Base-by-base conservation (phyloP, 2,329 filamentous ascomycete genomes). In the Diaporthe eres region DNA sequence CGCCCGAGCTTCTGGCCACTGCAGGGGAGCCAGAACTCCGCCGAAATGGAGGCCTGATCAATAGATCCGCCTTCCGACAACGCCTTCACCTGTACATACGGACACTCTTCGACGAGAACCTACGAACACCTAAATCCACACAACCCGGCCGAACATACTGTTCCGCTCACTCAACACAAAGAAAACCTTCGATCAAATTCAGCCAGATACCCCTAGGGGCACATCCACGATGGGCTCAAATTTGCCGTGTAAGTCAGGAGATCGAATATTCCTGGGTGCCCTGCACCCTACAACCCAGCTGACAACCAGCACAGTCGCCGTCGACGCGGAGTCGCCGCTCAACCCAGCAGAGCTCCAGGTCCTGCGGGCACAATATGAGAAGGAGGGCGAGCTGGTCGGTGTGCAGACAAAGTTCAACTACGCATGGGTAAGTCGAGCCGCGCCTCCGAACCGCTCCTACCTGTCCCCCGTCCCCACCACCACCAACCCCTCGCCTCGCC, bases 361-460 rank as follows among this genome's bases (percentile, higher is more conserved):
- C 78, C 90, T 99, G 72, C 94, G 96, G 79, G 90, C 94, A 77
- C 97, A 99, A 85, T 99, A 97, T 84, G 96, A 98, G 84, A 98
- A 98, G 84, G 97, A 99, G 87, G 97, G 96, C 80, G 95, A 98
- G 81, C 97, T 98, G 88, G 96, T 98, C 77, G 96, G 96, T 76
- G 91, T 99, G 55, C 97, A 99, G 86, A 99, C 97, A 77, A 98
- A 98, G 84, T 99, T 99, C 91, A 99, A 99, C 92, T 98, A 96
- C 85, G 96, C 97, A 83, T 99, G 97, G 97, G 95, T 98, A 91
- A 75, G 88, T 80, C 49, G 49, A 10, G 22, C 47, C 60, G 19
- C 31, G 10, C 25, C 31, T 19, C 44, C 39, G 31, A 15, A 1
- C 13, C 34, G 0, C 0, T 34, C 34, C 34, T 10, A 34, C 34